Percentiles rank a stretch among this genome's conserved stretches.
Conservation (phyloP, 1,139 yeast genomes). For the Sugiyamaella sp. region DNA sequence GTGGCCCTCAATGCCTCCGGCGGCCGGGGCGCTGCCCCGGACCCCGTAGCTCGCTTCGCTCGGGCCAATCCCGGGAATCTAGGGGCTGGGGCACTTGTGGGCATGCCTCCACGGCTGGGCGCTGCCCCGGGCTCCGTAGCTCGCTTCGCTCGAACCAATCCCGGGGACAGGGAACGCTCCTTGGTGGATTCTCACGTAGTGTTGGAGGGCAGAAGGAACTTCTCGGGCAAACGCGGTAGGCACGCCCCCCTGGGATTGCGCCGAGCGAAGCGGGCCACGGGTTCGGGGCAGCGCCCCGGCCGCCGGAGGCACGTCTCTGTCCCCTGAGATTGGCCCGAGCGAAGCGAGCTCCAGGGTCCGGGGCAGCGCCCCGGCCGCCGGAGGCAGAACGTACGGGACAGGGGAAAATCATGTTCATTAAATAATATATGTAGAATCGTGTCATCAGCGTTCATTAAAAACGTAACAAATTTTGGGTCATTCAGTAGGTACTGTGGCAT, state of each 20-base stretch:
- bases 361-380: slow-evolving; percentile 15
- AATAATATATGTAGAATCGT: slow-evolving; percentile 18
- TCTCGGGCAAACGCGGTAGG: too few species aligned
- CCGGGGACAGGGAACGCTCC: background rate
- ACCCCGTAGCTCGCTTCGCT: slow-evolving; percentile 2
- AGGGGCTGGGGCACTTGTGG: background rate
- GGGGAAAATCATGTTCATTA: slow-evolving; percentile 15
- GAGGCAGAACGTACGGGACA: background rate
- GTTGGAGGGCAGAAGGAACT: too few species aligned
- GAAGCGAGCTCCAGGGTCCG: background rate
- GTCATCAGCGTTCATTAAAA: slow-evolving; percentile 20
- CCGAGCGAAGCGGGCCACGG: slow-evolving; percentile 1
- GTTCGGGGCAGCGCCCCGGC: slow-evolving; percentile 1
- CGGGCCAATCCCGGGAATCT: too few species aligned
- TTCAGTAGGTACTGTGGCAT: slow-evolving; percentile 4
- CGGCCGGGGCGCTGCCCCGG: slow-evolving; percentile 1
- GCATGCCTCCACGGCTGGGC: background rate
- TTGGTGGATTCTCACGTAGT: background rate
- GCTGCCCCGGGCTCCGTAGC: background rate
- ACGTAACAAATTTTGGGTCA: slow-evolving; percentile 11
- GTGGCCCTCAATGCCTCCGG: background rate
- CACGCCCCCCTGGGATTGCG: too few species aligned
- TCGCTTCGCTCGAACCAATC: background rate
- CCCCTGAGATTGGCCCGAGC: background rate
- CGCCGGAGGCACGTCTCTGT: background rate